Evolutionary conservation across 2,329 filamentous ascomycete species (phyloP), one percentile per base, ranked within the genome.

Genomic region (Mycosphaerella arachidis): DNA sequence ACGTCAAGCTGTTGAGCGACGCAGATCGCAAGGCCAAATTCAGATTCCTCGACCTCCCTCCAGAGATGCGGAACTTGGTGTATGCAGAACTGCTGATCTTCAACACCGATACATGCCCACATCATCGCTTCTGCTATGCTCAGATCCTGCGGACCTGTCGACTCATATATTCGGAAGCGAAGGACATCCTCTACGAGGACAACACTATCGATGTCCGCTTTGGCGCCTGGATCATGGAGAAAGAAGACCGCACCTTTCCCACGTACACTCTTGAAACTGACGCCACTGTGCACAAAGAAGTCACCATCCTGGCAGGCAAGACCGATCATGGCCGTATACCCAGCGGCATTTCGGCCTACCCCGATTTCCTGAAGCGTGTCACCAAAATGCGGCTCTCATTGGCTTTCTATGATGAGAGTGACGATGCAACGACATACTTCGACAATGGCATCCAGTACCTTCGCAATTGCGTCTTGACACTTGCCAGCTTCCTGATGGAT

Each of bases 21-120:
- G 64, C 57, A 10, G 66, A 69, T 51, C 31, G 55, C 6, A 24
- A 45, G 13, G 29, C 12, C 6, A 45, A n/a, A 1, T 69, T 68
- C 30, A 60, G 60, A 6, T 66, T 71, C 46, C 56, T 70, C 12
- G 63, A 66, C 18, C 61, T 71, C 6, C 64, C 65, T 9, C 48
- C 64, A 1, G 69, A 70, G 54, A 31, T 71, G 53, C 55, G 69
- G 12, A 63, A 58, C 18, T 27, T 59, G 24, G 52, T 70, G 9
- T 71, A 70, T 43, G 35, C 50, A 0, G 52, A 64, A 6, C 58
- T 68, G 1, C 57, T 69, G 2, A 53, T 27, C 5, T 48, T 63
- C 10, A 8, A 48, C 13, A 48, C 37, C n/a, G 52, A 54, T 16
- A 54, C 24, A 24, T 54, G 20, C 37, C 37, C 37, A 6, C 6